Base-by-base conservation (phyloP, 805 yeast genomes). In the Hermanozyma aechmeae region DNA sequence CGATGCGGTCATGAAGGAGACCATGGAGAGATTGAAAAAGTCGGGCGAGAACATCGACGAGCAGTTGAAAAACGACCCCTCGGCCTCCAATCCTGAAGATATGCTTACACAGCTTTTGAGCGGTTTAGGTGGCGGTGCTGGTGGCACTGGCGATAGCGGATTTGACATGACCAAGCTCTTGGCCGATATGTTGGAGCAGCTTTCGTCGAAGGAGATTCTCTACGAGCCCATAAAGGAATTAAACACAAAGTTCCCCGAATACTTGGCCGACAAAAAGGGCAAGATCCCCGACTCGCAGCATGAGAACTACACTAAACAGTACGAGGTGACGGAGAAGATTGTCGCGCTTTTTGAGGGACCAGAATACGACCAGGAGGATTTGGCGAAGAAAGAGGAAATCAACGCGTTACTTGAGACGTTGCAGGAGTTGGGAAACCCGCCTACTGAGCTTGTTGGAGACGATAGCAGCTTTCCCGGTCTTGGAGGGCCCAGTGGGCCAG, bases 221-320 rank as follows among this genome's bases (percentile, higher is more conserved):
- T 87, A 83, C 48, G 94, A 80, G 42, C 96, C 97, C 3, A 68
- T 89, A 56, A 80, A 78, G 45, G 95, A 85, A 35, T 65, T 87
- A 50, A 73, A 77, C 39, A 56, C 61, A n/a, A 83, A 82, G 47
- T 84, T 76, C 50, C 82, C 85, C 3, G 67, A 53, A 16, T 89
- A 83, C 78, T 62, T 89, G 37, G 54, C 58, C 25, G 71, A 68
- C 27, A 67, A 80, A 38, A 59, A 61, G 29, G 66, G 61, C 6
- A 42, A 46, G 21, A 48, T 75, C 15, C 31, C 62, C 6, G 58
- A 51, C 3, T 72, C 59, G 5, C 78, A 80, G 29, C 56, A 63
- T 34, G 51, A 45, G 2, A 65, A 73, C 20, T 85, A 77, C 53
- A 54, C 64, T 32, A 54, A 62, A 23, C 97, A 89, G 50, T 73